phyloP scores from a whole-genome alignment of 2,329 filamentous ascomycete species.

The Botrytis deweyae region DNA sequence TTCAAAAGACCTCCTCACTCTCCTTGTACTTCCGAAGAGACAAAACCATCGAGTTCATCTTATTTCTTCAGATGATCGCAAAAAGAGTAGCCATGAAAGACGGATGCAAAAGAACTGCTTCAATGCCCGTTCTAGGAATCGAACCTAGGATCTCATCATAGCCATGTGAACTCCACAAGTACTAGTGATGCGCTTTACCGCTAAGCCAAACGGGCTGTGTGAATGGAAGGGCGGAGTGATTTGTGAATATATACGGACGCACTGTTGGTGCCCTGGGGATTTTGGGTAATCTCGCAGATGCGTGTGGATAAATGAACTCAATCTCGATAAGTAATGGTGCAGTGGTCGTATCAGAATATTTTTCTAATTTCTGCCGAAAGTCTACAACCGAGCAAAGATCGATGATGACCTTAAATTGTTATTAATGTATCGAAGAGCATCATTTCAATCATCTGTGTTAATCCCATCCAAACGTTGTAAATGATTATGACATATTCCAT shows the following conservation, averaged over 20 bases:
- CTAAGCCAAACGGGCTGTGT: slow-evolving; percentile 9
- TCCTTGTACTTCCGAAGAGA: no score
- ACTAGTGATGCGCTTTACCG: slow-evolving; percentile 18
- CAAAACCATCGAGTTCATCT: no score
- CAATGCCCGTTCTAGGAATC: not conserved
- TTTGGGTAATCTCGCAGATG: not conserved
- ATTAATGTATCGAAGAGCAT: not conserved
- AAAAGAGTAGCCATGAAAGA: no score
- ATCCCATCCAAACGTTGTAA: not conserved
- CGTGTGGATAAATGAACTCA: not conserved
- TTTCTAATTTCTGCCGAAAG: not conserved
- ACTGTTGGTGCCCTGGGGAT: not conserved
- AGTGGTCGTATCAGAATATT: not conserved
- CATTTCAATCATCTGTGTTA: not conserved
- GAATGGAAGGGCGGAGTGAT: fast-evolving
- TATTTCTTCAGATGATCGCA: no score
- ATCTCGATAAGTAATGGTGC: not conserved
- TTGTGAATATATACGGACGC: not conserved
- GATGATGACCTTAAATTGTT: not conserved
- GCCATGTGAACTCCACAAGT: no score
- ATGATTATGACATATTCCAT: not conserved
- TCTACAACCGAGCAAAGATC: not conserved
- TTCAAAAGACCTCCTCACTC: no score
- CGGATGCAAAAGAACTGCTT: not conserved
- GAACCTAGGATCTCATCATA: slow-evolving; percentile 12